These are phyloP conservation scores for Sordariomycetes sp. DNA, from an alignment of 2,329 filamentous ascomycete genomes.

Conservation along the genomic window DNA sequence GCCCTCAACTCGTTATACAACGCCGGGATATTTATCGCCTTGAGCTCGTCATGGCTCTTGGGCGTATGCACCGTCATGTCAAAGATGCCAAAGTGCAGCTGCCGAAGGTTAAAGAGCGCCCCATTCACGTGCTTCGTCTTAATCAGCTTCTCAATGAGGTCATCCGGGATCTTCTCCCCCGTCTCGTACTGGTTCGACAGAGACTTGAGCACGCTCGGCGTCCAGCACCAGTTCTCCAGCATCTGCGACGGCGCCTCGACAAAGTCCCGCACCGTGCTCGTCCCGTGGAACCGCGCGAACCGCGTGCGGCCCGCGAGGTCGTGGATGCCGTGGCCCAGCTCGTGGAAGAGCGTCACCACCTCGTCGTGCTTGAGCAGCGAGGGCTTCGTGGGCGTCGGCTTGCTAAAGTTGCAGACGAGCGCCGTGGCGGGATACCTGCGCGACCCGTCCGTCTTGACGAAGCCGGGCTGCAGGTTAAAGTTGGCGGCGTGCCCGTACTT, in stretches of 20 bases:
- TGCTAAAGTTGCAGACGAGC: constrained; percentile 76
- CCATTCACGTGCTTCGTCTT: constrained; percentile 71
- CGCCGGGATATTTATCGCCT: constrained; percentile 49
- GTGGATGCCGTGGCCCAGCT: constrained; percentile 59
- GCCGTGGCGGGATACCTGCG: constrained; percentile 67
- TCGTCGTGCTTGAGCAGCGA: constrained; percentile 73
- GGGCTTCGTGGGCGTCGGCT: constrained; percentile 63
- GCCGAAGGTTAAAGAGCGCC: constrained; percentile 63
- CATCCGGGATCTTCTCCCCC: constrained; percentile 57
- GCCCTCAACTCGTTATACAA: constrained; percentile 62
- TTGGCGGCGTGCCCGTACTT: constrained; percentile 81
- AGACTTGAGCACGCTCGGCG: constrained; percentile 46
- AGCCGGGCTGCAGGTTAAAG: constrained; percentile 69
- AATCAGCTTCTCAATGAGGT: constrained; percentile 61
- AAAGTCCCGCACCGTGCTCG: constrained; percentile 53
- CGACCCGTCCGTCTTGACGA: constrained; percentile 50
- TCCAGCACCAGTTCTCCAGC: constrained; percentile 69
- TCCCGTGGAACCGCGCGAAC: constrained; percentile 56
- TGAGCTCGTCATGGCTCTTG: constrained; percentile 51
- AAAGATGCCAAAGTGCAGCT: constrained; percentile 70
- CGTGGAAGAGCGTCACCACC: constrained; percentile 72
- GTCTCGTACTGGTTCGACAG: constrained; percentile 65
- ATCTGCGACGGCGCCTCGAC: constrained; percentile 62
- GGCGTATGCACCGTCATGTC: constrained; percentile 73
- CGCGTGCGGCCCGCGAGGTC: constrained; percentile 50